Percentiles rank a stretch among this genome's conserved stretches.
phyloP scores from a whole-genome alignment of 352 stramenopile genomes.

The Plasmopara viticola region DNA sequence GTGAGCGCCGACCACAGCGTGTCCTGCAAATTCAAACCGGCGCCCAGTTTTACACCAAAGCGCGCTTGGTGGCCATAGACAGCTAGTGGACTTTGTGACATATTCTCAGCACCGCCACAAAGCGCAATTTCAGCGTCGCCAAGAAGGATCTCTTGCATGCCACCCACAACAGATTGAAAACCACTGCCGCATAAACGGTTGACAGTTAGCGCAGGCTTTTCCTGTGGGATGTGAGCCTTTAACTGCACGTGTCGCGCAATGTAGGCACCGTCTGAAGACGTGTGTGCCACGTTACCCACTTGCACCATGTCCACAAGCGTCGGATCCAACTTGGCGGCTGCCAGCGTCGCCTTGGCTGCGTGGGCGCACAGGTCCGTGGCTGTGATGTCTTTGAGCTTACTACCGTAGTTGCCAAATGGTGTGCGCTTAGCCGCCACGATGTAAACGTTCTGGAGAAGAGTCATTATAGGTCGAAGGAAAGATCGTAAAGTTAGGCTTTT shows the following conservation, averaged over 20 bases:
- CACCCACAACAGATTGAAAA: slow-evolving; percentile 94
- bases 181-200: slow-evolving; percentile 97
- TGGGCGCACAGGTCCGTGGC: slow-evolving; percentile 89
- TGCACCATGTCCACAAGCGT: slow-evolving; percentile 88
- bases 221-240: slow-evolving; percentile 82
- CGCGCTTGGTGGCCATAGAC: slow-evolving; percentile 89
- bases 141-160: slow-evolving; percentile 88
- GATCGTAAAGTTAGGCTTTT: too few species aligned
- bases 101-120: slow-evolving; percentile 92
- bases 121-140: slow-evolving; percentile 88
- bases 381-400: slow-evolving; percentile 89
- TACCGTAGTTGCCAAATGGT: slow-evolving; percentile 92
- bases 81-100: slow-evolving; percentile 92
- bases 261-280: slow-evolving; percentile 90
- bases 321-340: slow-evolving; percentile 79
- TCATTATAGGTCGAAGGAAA: slow-evolving; percentile 5
- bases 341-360: slow-evolving; percentile 81
- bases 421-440: slow-evolving; percentile 95
- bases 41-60: slow-evolving; percentile 91
- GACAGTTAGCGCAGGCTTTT: slow-evolving; percentile 92
- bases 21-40: slow-evolving; percentile 91
- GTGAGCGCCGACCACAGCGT: slow-evolving; percentile 96
- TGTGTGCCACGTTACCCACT: slow-evolving; percentile 96
- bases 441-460: slow-evolving; percentile 85
- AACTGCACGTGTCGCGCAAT: slow-evolving; percentile 93